Evolutionary conservation across 225 moss, liverwort and hornwort genomes (phyloP), one percentile per base, ranked within the genome.

Genomic region (Bryum argenteum): DNA sequence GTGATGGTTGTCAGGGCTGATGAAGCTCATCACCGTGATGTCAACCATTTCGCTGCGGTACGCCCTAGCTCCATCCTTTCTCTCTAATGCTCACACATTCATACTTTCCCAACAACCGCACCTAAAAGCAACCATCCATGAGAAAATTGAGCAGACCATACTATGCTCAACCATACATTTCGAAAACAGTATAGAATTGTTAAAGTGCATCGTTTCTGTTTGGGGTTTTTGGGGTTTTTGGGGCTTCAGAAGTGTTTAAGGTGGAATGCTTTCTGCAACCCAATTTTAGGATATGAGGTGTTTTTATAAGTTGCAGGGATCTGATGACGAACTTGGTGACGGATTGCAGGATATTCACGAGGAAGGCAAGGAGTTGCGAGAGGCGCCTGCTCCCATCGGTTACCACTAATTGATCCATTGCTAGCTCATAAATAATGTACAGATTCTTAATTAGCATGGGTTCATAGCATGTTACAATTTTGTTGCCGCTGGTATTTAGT

Each of bases 1-100:
- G 79, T 87, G 2, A 0, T 84, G 48, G 97, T 94, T 2, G 81
- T 92, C 17, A 88, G 97, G 37, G 94, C 97, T 6, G 97, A 98
- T 65, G 97, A 98, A 72, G 92, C 94, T 42, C 97, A 98, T 68
- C 97, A 98, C 87, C 92, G 94, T 41, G 97, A 98, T 79, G 97
- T 98, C 11, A 98, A 98, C 77, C 97, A 98, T 75, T 98, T 90
- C 44, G 97, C 97, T 65, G 89, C 94, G 79, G 97, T 98, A 88
- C 10, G 81, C 68, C 37, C 13, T 19, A 50, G 14, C 14, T 7
- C 56, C 62, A 50, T 37, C 28, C 17, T 26, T n/a, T 26, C 24
- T 11, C 26, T 28, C 44, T 11, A 33, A 33, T 33, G 1, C 33
- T 33, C 4, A 33, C 33, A 33, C 33, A 3, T 33, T 33, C 33